Evolutionary conservation across 2,329 filamentous ascomycete genomes (phyloP).

Genomic region (Fusarium sp.): DNA sequence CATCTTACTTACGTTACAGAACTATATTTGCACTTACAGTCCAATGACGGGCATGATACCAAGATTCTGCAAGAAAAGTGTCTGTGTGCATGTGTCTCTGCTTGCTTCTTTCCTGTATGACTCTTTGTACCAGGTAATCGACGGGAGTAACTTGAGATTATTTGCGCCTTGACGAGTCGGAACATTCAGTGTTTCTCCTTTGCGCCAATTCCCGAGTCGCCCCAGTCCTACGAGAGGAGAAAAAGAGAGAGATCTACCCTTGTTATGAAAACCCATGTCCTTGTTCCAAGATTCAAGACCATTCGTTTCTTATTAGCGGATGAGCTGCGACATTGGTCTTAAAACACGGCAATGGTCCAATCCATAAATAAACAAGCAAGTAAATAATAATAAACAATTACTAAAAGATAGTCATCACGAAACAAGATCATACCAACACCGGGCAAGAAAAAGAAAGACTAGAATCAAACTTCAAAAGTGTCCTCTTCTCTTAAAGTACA

Average conservation of each 20-base stretch:
- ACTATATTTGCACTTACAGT: slow-evolving; percentile 4
- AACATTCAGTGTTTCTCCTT: slow-evolving; percentile 27
- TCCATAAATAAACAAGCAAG: neutral
- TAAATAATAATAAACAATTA: neutral
- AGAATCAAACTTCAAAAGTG: neutral
- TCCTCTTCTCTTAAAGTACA: slow-evolving; percentile 8
- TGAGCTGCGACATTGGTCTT: slow-evolving; percentile 37
- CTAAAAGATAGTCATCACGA: neutral
- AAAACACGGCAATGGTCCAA: slow-evolving; percentile 35
- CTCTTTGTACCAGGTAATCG: neutral
- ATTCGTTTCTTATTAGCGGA: slow-evolving; percentile 28
- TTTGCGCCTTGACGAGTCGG: slow-evolving; percentile 3
- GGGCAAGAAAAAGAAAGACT: neutral
- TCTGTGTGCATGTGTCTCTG: neutral
- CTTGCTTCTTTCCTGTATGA: slow-evolving; percentile 5
- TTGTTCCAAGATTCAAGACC: slow-evolving; percentile 5
- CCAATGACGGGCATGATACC: neutral
- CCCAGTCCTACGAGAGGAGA: neutral
- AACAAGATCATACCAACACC: neutral
- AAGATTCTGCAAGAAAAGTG: neutral
- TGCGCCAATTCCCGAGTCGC: slow-evolving; percentile 19
- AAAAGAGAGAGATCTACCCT: slow-evolving; percentile 1
- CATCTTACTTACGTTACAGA: neutral
- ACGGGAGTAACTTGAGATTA: neutral
- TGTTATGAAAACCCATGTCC: neutral